These are phyloP conservation scores for Rhodosporidiobolus sp. DNA, from an alignment of 768 basidiomycete genomes.

Conservation along the genomic window DNA sequence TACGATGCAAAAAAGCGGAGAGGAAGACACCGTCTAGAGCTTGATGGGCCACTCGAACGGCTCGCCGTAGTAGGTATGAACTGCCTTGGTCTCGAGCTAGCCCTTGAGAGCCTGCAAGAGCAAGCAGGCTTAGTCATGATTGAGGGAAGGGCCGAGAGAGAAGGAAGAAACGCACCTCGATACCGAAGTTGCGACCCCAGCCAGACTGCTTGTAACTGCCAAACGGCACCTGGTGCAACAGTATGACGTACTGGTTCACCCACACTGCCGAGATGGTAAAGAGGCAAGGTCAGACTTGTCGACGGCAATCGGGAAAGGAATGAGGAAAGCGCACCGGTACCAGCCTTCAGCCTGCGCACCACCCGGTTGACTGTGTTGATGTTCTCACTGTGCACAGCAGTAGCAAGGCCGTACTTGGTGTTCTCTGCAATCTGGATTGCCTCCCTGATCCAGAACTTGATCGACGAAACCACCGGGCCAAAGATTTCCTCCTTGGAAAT, in stretches of 20 bases:
- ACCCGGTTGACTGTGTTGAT: slow-evolving; percentile 25
- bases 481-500: slow-evolving; percentile 69
- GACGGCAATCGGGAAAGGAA: too few relatives aligned
- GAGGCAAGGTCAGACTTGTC: background rate
- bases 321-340: slow-evolving; percentile 58
- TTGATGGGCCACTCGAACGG: slow-evolving; percentile 28
- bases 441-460: slow-evolving; percentile 77
- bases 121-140: too few relatives aligned
- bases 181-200: slow-evolving; percentile 79
- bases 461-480: slow-evolving; percentile 80
- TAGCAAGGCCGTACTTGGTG: slow-evolving; percentile 84
- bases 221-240: slow-evolving; percentile 63
- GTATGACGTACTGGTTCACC: slow-evolving; percentile 82
- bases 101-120: slow-evolving; percentile 3
- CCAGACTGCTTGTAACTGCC: slow-evolving; percentile 93
- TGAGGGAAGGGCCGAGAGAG: background rate
- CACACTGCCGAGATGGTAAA: slow-evolving; percentile 57
- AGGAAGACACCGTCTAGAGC: background rate
- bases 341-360: slow-evolving; percentile 84
- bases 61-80: slow-evolving; percentile 69
- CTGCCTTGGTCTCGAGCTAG: slow-evolving; percentile 50
- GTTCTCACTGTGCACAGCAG: slow-evolving; percentile 79
- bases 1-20: too few relatives aligned
- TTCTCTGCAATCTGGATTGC: slow-evolving; percentile 82
- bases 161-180: slow-evolving; percentile 1